Conservation (phyloP, 2,329 filamentous ascomycete species). For the Xylogone sp. region DNA sequence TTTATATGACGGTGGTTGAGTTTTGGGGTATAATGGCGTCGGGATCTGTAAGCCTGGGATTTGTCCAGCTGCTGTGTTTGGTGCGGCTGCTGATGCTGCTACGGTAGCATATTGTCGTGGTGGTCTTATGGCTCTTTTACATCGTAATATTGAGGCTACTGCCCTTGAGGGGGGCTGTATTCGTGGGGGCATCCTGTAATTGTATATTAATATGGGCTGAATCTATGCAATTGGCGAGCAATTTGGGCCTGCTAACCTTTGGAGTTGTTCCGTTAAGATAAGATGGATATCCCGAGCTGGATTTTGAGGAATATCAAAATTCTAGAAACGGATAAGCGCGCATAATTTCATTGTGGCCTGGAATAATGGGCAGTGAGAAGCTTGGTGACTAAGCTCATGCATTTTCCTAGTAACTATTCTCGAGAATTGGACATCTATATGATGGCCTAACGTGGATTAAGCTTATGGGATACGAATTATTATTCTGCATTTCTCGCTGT, state of each 20-base stretch:
- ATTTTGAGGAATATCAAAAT: not conserved
- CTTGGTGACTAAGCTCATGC: too few relatives aligned
- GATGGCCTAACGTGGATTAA: too few relatives aligned
- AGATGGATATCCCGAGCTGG: not conserved
- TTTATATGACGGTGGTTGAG: constrained; percentile 84
- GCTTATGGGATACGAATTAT: too few relatives aligned
- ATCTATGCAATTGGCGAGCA: not conserved
- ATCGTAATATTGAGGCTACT: constrained; percentile 26
- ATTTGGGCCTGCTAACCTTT: not conserved
- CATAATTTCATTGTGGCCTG: not conserved
- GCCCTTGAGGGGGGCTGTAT: constrained; percentile 27
- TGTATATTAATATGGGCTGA: not conserved
- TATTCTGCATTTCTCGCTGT: too few relatives aligned
- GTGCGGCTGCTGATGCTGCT: constrained; percentile 44
- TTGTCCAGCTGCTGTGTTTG: constrained; percentile 43
- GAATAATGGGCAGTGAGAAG: not conserved
- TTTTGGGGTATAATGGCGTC: constrained; percentile 46
- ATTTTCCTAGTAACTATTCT: too few relatives aligned
- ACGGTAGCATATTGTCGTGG: constrained; percentile 46
- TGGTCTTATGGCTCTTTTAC: constrained; percentile 29
- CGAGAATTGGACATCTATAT: too few relatives aligned
- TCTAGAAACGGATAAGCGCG: not conserved
- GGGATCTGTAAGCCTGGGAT: constrained; percentile 35
- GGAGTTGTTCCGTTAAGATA: not conserved
- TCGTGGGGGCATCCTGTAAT: constrained; percentile 47